Evolutionary conservation across 169 alveolate genomes (phyloP), one percentile per base, ranked within the genome.

Genomic region (Besnoitia besnoiti): DNA sequence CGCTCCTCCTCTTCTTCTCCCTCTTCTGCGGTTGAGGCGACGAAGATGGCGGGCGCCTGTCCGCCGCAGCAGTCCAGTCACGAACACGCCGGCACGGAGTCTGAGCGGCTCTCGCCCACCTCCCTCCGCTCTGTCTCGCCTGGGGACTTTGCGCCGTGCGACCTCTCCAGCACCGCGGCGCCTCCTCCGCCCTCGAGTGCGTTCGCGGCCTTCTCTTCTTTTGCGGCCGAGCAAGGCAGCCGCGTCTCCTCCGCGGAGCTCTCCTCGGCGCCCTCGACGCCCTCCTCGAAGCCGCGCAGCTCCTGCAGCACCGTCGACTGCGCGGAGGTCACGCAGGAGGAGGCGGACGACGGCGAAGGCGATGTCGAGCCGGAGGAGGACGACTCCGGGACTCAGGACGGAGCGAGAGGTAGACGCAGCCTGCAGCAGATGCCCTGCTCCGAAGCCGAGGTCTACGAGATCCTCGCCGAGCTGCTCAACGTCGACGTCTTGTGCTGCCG

Each of bases 251-350:
- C 80, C 1, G 80, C 44, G 21, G 80, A 67, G 12, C 80, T 19
- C n/a, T 67, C n/a, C 2, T 67, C 80, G 2, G 40, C 80, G 42
- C 80, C 80, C 4, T 24, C 80, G 46, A 67, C 80, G 46, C 80
- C 80, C 2, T 67, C 80, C 4, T 67, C 80, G 80, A 67, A 67
- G 80, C 80, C 80, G 40, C 80, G 42, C 44, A 67, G 80, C 44
- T 1, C 39, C 12, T 67, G 80, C 80, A 67, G 80, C 80, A 67
- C 80, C 24, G 80, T 5, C 2, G 80, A 67, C 80, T 30, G 80
- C 8, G 80, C 39, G 2, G 46, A 30, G 44, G 0, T 67, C 0
- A 67, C 80, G 10, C 12, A 67, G 42, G 80, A 67, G 42, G 80
- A 67, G n/a, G 40, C 80, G 21, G 44, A 14, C 40, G 39, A 30